A percentile compares a stretch with the other conserved stretches of the same genome.
phyloP scores from a whole-genome alignment of 1,284 basidiomycete species.

The Lentinula novae-zelandiae region DNA sequence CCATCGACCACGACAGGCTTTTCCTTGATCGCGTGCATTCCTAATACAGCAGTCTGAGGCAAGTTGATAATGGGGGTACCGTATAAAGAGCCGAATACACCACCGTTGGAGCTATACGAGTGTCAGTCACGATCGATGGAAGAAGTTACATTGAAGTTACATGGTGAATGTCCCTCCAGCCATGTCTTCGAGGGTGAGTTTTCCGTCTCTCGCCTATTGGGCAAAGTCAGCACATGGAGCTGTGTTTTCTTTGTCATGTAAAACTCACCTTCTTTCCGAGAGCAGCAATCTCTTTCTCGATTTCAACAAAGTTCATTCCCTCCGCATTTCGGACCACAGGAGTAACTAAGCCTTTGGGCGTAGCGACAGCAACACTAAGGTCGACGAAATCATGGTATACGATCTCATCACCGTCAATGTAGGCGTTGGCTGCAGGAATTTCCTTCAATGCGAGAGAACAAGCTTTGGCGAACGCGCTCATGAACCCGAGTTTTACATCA shows the following conservation, averaged over 20 bases:
- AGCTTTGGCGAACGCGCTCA: conserved; percentile 95
- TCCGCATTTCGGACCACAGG: conserved; percentile 95
- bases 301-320: conserved; percentile 81
- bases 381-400: conserved; percentile 96
- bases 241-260: conserved; percentile 2
- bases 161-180: conserved; percentile 97
- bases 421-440: conserved; percentile 93
- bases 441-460: conserved; percentile 85
- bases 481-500: conserved; percentile 97
- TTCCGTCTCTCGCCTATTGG: conserved; percentile 83
- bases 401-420: conserved; percentile 93
- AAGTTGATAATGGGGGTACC: conserved; percentile 98
- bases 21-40: conserved; percentile 98
- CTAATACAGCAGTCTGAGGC: conserved; percentile 91
- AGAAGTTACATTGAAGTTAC: conserved; percentile 38
- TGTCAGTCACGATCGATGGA: not conserved
- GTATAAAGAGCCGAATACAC: conserved; percentile 96
- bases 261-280: conserved; percentile 82
- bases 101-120: conserved; percentile 83
- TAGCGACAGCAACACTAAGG: conserved; percentile 92
- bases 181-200: conserved; percentile 96
- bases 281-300: conserved; percentile 89
- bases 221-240: conserved; percentile 9
- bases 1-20: conserved; percentile 91
- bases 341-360: conserved; percentile 96